A percentile compares a stretch with the other conserved stretches of the same genome.
Conservation (phyloP, 2,329 filamentous ascomycete genomes). For the Calonectria fujianensis region DNA sequence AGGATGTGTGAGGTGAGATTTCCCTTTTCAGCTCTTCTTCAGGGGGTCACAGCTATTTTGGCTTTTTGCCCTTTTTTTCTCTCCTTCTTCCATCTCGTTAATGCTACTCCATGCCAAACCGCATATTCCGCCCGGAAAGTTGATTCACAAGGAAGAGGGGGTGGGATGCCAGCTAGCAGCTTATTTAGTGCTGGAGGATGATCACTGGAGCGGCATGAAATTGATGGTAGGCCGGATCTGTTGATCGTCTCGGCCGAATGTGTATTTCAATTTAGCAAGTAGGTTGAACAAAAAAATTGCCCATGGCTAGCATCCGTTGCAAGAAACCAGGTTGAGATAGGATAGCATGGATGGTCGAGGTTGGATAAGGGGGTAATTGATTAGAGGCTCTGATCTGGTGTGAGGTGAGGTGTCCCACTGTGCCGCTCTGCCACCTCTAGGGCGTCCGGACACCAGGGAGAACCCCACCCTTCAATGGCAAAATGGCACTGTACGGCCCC, state of each 20-base stretch:
- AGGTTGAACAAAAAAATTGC: neutral
- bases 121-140: neutral
- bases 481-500: conserved; percentile 8
- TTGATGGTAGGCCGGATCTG: neutral
- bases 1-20: conserved; percentile 16
- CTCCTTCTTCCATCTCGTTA: neutral
- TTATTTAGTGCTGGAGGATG: neutral
- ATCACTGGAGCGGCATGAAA: conserved; percentile 5
- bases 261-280: conserved; percentile 2
- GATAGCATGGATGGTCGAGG: conserved; percentile 5
- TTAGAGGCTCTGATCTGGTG: neutral
- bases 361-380: conserved; percentile 13
- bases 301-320: neutral
- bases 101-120: conserved; percentile 14
- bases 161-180: conserved; percentile 2
- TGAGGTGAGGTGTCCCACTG: conserved; percentile 23
- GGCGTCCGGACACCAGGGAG: conserved; percentile 7
- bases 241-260: conserved; percentile 24
- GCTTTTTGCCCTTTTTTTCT: conserved; percentile 10
- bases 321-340: neutral
- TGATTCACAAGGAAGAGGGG: conserved; percentile 1
- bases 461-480: conserved; percentile 17
- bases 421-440: conserved; percentile 7
- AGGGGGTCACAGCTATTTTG: conserved; percentile 9
- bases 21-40: conserved; percentile 25